phyloP scores from a whole-genome alignment of 78 protist species.

The Dictyostelium firmibasis region DNA sequence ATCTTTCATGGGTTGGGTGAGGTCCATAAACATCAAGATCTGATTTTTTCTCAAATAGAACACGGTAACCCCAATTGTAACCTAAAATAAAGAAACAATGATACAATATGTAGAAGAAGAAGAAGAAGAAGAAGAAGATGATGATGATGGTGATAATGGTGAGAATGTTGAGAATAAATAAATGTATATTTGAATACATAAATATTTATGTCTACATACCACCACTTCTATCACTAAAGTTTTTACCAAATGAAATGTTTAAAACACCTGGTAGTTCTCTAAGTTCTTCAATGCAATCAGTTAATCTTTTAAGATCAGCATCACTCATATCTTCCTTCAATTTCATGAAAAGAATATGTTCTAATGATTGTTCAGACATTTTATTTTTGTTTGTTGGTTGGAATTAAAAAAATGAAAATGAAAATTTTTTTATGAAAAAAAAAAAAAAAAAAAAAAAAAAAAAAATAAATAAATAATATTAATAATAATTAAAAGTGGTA shows the following conservation, averaged over 20 bases:
- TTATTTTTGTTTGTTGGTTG: not conserved
- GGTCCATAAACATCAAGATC: slow-evolving; percentile 26
- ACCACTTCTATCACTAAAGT: slow-evolving; percentile 37
- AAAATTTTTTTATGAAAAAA: not conserved
- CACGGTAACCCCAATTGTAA: slow-evolving; percentile 65
- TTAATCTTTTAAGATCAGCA: not conserved
- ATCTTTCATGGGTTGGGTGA: slow-evolving; percentile 38
- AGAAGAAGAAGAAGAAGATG: too few species aligned
- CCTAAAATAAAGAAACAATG: too few species aligned
- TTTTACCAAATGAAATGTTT: slow-evolving; percentile 49
- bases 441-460: not conserved
- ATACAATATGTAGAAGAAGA: too few species aligned
- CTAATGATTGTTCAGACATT: slow-evolving; percentile 17
- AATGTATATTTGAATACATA: too few species aligned
- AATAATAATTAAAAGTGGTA: too few species aligned
- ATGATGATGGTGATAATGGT: too few species aligned
- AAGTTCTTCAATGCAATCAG: slow-evolving; percentile 28
- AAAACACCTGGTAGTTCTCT: slow-evolving; percentile 40
- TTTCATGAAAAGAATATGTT: slow-evolving; percentile 63
- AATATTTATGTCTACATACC: slow-evolving; percentile 12
- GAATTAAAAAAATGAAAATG: not conserved
- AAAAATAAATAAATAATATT: not conserved
- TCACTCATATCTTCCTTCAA: slow-evolving; percentile 33
- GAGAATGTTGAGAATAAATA: too few species aligned
- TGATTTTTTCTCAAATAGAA: slow-evolving; percentile 1